phyloP scores from a whole-genome alignment of 345 rosid genomes.

The Salix viminalis region DNA sequence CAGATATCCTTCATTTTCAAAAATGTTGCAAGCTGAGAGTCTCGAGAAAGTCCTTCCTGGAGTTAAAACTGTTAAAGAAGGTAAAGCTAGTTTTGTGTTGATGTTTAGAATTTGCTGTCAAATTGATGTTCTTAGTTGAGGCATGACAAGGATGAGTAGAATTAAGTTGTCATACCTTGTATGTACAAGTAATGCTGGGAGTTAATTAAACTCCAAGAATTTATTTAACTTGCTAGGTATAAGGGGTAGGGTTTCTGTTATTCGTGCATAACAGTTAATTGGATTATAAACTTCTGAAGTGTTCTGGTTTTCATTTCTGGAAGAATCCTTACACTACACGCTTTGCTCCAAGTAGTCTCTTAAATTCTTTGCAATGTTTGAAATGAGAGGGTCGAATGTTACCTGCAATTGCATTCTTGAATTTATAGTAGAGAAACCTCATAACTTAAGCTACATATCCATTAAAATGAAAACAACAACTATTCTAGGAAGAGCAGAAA shows the following conservation, averaged over 20 bases:
- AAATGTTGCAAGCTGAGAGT: conserved; percentile 59
- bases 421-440: neutral
- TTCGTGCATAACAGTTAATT: no score
- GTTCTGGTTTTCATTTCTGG: no score
- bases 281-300: no score
- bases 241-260: no score
- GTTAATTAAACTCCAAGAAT: neutral
- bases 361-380: no score
- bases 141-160: neutral
- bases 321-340: no score
- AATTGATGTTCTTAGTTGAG: neutral
- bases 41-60: conserved; percentile 67
- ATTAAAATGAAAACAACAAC: conserved; percentile 3
- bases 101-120: neutral
- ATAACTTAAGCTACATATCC: neutral
- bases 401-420: neutral
- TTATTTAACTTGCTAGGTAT: neutral
- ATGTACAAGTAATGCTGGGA: neutral
- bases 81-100: conserved; percentile 26
- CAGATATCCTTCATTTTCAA: conserved; percentile 50
- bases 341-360: conserved; percentile 18
- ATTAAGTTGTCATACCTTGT: neutral
- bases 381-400: no score
- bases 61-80: conserved; percentile 56
- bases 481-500: neutral